phyloP scores from a whole-genome alignment of 768 basidiomycete genomes.

The Leucosporidium creatinivorum region DNA sequence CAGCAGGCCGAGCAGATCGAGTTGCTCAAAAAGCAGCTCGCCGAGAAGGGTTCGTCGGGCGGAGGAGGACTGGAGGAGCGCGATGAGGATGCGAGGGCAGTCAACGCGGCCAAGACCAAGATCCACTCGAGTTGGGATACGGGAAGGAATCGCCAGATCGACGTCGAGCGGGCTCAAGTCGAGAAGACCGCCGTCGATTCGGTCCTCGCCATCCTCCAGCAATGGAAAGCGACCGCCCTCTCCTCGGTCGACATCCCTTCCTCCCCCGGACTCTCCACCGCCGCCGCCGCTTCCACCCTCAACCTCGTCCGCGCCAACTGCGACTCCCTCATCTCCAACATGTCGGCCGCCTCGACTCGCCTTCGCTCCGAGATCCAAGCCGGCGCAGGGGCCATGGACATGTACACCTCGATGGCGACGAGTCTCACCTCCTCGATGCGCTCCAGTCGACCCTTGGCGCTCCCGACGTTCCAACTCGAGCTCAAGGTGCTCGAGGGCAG shows the following conservation, averaged over 20 bases:
- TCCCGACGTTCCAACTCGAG: constrained; percentile 18
- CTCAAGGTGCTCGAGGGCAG: constrained; percentile 6
- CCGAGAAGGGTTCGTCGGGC: constrained; percentile 52
- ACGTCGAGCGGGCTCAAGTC: constrained; percentile 4
- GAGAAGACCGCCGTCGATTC: constrained; percentile 9
- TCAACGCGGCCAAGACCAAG: constrained; percentile 5
- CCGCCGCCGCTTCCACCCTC: constrained; percentile 1
- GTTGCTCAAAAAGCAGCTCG: constrained; percentile 76
- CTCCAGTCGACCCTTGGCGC: constrained; percentile 4
- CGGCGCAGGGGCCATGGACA: constrained; percentile 8
- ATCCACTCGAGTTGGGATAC: constrained; percentile 16
- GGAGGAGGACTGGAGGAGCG: constrained; percentile 46
- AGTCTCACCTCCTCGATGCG: constrained; percentile 1
- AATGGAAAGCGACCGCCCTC: constrained; percentile 20
- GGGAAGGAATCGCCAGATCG: constrained; percentile 4
- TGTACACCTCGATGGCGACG: constrained; percentile 3
- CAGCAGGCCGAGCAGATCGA: constrained; percentile 74
- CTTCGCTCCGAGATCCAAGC: neutral
- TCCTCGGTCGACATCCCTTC: neutral
- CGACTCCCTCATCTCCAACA: constrained; percentile 7
- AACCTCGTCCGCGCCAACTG: constrained; percentile 1
- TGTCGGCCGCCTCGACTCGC: neutral
- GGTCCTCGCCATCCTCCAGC: constrained; percentile 4
- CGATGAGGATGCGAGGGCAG: constrained; percentile 48
- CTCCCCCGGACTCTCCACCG: neutral